Conservation (phyloP, 129 eudicot species). For the Flaveria robusta region DNA sequence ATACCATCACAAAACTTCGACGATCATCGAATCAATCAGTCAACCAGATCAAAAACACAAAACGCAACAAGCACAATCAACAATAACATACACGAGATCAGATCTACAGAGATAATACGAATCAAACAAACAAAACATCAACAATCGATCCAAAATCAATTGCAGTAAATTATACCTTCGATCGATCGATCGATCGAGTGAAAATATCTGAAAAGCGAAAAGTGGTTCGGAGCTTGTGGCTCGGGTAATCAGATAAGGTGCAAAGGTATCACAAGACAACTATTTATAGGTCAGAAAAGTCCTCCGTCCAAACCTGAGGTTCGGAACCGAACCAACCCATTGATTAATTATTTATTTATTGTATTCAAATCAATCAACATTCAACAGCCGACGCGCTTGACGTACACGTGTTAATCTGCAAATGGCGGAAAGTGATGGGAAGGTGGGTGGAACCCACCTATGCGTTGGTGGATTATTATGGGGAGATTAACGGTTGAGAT, state of each 20-base stretch:
- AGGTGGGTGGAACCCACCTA: conserved; percentile 36
- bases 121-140: neutral
- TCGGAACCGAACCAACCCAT: conserved; percentile 19
- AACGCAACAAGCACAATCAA: no score
- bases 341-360: neutral
- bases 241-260: conserved; percentile 34
- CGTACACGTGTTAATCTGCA: conserved; percentile 14
- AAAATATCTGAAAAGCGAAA: conserved; percentile 37
- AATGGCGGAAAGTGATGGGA: conserved; percentile 37
- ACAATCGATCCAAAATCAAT: conserved; percentile 9
- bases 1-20: neutral
- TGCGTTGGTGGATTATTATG: conserved; percentile 27
- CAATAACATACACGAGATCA: neutral
- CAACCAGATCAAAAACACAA: neutral
- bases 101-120: conserved; percentile 2
- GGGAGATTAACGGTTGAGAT: conserved; percentile 23
- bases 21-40: conserved; percentile 12
- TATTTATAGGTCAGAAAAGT: conserved; percentile 30
- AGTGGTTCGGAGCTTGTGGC: conserved; percentile 32
- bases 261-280: neutral
- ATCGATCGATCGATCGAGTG: conserved; percentile 17
- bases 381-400: conserved; percentile 41
- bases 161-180: conserved; percentile 27
- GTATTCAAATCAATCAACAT: conserved; percentile 3
- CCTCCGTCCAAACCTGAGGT: conserved; percentile 25